phyloP scores from a whole-genome alignment of 495 filamentous ascomycete genomes.

The Hyaloscypha hepaticicola region DNA sequence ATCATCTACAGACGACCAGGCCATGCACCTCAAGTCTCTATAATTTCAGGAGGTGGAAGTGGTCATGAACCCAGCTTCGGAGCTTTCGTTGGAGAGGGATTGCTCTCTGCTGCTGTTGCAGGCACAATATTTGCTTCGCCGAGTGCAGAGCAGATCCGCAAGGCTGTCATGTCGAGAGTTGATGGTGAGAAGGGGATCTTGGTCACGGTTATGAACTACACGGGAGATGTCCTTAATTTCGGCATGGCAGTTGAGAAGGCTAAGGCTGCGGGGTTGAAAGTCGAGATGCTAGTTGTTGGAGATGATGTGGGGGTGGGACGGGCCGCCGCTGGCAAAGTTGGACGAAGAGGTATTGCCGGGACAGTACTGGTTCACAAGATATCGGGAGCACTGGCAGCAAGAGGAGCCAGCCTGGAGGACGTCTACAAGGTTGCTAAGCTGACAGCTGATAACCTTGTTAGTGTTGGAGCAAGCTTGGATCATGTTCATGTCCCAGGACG shows the following conservation, averaged over 20 bases:
- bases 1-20: slow-evolving; percentile 75
- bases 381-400: slow-evolving; percentile 77
- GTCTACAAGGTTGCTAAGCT: slow-evolving; percentile 69
- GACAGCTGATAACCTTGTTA: slow-evolving; percentile 73
- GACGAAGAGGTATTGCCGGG: slow-evolving; percentile 86
- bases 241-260: slow-evolving; percentile 94
- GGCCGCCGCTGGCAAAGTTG: slow-evolving; percentile 81
- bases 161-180: slow-evolving; percentile 70
- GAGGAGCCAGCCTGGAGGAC: slow-evolving; percentile 61
- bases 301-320: slow-evolving; percentile 94
- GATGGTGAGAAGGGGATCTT: slow-evolving; percentile 71
- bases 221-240: slow-evolving; percentile 90
- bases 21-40: slow-evolving; percentile 54
- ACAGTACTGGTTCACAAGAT: slow-evolving; percentile 91
- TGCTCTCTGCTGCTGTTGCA: slow-evolving; percentile 84
- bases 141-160: slow-evolving; percentile 80
- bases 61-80: slow-evolving; percentile 94
- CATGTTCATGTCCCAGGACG: slow-evolving; percentile 94
- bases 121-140: slow-evolving; percentile 94
- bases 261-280: slow-evolving; percentile 70
- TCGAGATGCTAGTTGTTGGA: slow-evolving; percentile 93
- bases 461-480: slow-evolving; percentile 79
- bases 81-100: slow-evolving; percentile 62
- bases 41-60: slow-evolving; percentile 87
- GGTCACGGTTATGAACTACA: slow-evolving; percentile 67